Evolutionary conservation across 257 asterid species (phyloP).

Genomic region (Gentiana straminea): DNA sequence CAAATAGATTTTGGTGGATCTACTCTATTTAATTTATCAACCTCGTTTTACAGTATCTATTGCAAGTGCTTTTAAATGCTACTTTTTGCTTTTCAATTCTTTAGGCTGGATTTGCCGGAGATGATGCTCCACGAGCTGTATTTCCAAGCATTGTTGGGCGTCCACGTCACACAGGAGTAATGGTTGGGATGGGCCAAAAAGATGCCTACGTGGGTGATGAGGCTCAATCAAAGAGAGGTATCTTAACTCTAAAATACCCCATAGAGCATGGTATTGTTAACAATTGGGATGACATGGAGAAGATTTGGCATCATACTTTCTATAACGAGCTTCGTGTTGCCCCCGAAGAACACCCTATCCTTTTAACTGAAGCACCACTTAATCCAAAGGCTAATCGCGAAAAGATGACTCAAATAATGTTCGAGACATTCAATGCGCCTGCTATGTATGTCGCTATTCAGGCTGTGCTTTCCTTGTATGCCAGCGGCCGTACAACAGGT

Average conservation of each 20-base stretch:
- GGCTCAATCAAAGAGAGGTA: conserved; percentile 34
- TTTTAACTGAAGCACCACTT: conserved; percentile 30
- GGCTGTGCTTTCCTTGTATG: conserved; percentile 27
- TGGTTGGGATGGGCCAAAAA: conserved; percentile 31
- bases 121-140: conserved; percentile 36
- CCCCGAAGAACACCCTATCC: conserved; percentile 29
- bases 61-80: no score
- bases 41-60: no score
- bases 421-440: conserved; percentile 26
- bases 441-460: conserved; percentile 32
- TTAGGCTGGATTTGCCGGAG: conserved; percentile 40
- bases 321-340: not conserved
- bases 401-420: conserved; percentile 27
- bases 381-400: conserved; percentile 35
- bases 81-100: no score
- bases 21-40: no score
- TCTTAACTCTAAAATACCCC: conserved; percentile 25
- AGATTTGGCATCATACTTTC: conserved; percentile 10
- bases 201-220: conserved; percentile 34
- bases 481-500: conserved; percentile 39
- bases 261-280: conserved; percentile 36
- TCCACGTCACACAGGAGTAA: conserved; percentile 31
- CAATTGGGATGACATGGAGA: conserved; percentile 41
- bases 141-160: conserved; percentile 32
- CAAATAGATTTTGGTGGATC: no score